Base-by-base conservation (phyloP, 345 rosid species). In the Lumnitzera racemosa region DNA sequence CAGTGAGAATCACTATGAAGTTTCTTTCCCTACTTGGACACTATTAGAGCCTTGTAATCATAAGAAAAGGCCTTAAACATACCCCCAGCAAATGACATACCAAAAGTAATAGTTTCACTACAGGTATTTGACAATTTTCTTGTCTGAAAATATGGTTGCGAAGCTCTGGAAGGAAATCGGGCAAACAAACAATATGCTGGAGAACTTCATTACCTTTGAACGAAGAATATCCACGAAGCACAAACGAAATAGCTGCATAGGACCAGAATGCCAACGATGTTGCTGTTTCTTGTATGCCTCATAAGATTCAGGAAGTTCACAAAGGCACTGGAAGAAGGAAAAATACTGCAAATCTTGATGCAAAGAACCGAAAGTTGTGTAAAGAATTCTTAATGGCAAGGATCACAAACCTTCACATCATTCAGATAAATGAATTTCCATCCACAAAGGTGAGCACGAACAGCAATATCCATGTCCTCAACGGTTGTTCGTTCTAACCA, bases 181-280 rank as follows among this genome's bases (percentile, higher is more conserved):
- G 56, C 56, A 53, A 29, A 29, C 36, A 29, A 3, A 6, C 3
- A 29, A 29, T 29, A 29, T 29, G 36, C 36, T 29, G 36, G 36
- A 29, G 3, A 29, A 29, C 17, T 13, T 25, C 31, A 51, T 46
- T 78, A 86, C 96, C 98, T 88, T 91, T 27, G 98, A 84, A 15
- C 78, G 80, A 57, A 91, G 74, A 55, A 88, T 49, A 72, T 84
- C 94, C 51, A 81, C 0, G 74, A 91, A 86, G 74, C 96, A 88
- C 73, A 91, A 58, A 36, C 95, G 83, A 63, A 91, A 86, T 67
- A 91, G 63, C 58, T 91, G 98, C 98, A 91, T 91, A 11, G 98
- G 98, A 72, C 98, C 98, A 1, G 98, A 91, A 82, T 91, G 98
- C 98, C 98, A 91, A 15, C 96, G 94, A 59, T 90, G 81, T 60